phyloP scores from a whole-genome alignment of 1,284 basidiomycete species.

The Cutaneotrichosporon daszewskae region DNA sequence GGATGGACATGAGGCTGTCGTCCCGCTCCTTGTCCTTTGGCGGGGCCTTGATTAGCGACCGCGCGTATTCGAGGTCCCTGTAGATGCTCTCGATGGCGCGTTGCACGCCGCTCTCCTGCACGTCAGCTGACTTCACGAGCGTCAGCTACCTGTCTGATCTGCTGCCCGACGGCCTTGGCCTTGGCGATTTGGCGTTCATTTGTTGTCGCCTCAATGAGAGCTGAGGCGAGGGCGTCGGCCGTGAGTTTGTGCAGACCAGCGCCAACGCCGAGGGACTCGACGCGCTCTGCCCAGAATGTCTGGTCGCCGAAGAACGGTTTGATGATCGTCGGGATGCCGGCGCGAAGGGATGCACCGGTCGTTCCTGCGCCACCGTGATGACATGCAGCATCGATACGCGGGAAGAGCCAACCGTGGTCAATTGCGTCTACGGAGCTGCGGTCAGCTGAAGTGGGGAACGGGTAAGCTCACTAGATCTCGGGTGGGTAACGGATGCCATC shows the following conservation, averaged over 20 bases:
- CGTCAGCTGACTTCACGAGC: conserved; percentile 1
- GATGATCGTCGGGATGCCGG: conserved; percentile 73
- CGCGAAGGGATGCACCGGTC: conserved; percentile 80
- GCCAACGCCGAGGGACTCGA: conserved; percentile 87
- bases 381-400: conserved; percentile 86
- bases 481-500: conserved; percentile 56
- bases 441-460: not conserved
- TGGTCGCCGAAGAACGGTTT: conserved; percentile 98
- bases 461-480: conserved; percentile 56
- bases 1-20: too few species aligned
- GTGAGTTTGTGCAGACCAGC: conserved; percentile 78
- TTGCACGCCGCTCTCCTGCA: conserved; percentile 78
- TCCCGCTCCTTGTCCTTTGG: too few species aligned
- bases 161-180: conserved; percentile 73
- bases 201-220: conserved; percentile 72
- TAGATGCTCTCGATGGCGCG: conserved; percentile 88
- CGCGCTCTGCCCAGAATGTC: conserved; percentile 92
- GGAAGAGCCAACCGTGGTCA: conserved; percentile 96
- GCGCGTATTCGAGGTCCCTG: conserved; percentile 82
- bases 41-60: conserved; percentile 64
- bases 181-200: conserved; percentile 80
- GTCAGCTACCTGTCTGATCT: conserved; percentile 64
- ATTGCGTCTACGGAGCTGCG: conserved; percentile 66
- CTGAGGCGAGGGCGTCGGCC: conserved; percentile 66
- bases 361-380: conserved; percentile 98